Base-by-base conservation (phyloP, 768 basidiomycete species). In the Hygrocybe coccinea region DNA sequence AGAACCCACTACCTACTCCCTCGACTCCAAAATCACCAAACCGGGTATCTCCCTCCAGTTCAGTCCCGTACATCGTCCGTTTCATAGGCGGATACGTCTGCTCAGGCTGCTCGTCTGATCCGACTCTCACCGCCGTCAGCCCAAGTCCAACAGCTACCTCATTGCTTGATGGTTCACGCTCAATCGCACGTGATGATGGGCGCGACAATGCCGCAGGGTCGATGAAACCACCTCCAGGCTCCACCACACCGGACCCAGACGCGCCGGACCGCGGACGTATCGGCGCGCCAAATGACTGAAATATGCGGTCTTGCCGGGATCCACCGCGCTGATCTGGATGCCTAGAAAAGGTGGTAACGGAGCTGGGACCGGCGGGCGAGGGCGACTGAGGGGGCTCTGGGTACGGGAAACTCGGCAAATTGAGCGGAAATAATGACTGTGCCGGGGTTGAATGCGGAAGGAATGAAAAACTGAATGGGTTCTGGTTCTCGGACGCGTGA, bases 21-120 rank as follows among this genome's bases (percentile, higher is more conserved):
- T 88, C 85, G 22, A 88, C 75, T 37, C 89, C 89, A 65, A 90
- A 91, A 69, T 91, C 89, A 5, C 89, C 89, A 65, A 91, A 91
- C 50, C 89, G 81, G n/a, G 85, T 85, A 64, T 91, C 88, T 33
- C 74, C 74, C n/a, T 89, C 88, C 41, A 89, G 70, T 69, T 91
- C 89, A 0, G 89, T 91, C 7, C 89, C 89, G 67, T 89, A 91
- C 84, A 91, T 87, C 5, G 89, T 91, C 56, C 83, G 79, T 64
- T 79, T 82, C 60, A 79, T 75, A 3, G 77, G 74, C 22, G 75
- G 75, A 14, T 67, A 74, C 24, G 70, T 71, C n/a, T 56, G 51
- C 17, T 54, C 39, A 51, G 62, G 25, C 21, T 50, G 58, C 17
- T 57, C 29, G 52, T 66, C 66, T 17, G 61, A 59, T 24, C 64